Evolutionary conservation across 208 protist species (phyloP).

Genomic region (Leptomonas pyrrhocoris): DNA sequence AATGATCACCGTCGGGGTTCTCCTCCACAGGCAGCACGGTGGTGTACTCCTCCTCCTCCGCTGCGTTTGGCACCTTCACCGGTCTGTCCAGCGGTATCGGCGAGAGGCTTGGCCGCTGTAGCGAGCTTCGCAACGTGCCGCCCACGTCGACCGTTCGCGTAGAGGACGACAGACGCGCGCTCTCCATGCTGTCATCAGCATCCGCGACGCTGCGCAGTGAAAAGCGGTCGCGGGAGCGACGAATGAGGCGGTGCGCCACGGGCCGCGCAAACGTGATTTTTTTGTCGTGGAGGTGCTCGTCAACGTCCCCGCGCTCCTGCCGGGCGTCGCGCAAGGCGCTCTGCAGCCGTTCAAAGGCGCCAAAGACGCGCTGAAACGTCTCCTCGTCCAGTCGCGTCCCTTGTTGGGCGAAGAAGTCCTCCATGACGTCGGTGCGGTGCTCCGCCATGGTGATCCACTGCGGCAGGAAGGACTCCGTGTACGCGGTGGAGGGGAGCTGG

Average conservation of each 20-base stretch:
- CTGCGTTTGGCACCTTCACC: neutral
- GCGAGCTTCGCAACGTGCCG: slow-evolving; percentile 11
- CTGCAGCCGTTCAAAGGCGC: slow-evolving; percentile 37
- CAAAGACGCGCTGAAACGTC: slow-evolving; percentile 23
- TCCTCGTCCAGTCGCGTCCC: slow-evolving; percentile 26
- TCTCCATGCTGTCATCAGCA: slow-evolving; percentile 21
- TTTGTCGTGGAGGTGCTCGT: slow-evolving; percentile 24
- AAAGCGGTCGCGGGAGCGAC: slow-evolving; percentile 43
- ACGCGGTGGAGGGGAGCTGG: slow-evolving; percentile 25
- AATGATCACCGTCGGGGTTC: slow-evolving; percentile 27
- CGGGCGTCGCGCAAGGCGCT: slow-evolving; percentile 43
- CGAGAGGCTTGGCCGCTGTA: slow-evolving; percentile 7
- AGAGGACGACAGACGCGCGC: slow-evolving; percentile 11
- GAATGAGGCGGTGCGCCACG: slow-evolving; percentile 45
- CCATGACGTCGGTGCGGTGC: slow-evolving; percentile 32
- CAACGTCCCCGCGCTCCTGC: slow-evolving; percentile 23
- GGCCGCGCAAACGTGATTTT: slow-evolving; percentile 45
- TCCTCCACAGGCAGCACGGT: slow-evolving; percentile 28
- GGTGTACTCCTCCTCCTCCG: neutral
- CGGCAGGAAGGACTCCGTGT: slow-evolving; percentile 29
- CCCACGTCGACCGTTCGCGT: neutral
- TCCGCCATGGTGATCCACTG: slow-evolving; percentile 37
- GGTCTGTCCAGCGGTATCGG: neutral
- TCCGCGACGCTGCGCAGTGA: slow-evolving; percentile 41
- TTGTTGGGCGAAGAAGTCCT: slow-evolving; percentile 34